A percentile compares a stretch with the other conserved stretches of the same genome.
phyloP scores from a whole-genome alignment of 2,329 filamentous ascomycete genomes.

The Pseudomassariella vexata region DNA sequence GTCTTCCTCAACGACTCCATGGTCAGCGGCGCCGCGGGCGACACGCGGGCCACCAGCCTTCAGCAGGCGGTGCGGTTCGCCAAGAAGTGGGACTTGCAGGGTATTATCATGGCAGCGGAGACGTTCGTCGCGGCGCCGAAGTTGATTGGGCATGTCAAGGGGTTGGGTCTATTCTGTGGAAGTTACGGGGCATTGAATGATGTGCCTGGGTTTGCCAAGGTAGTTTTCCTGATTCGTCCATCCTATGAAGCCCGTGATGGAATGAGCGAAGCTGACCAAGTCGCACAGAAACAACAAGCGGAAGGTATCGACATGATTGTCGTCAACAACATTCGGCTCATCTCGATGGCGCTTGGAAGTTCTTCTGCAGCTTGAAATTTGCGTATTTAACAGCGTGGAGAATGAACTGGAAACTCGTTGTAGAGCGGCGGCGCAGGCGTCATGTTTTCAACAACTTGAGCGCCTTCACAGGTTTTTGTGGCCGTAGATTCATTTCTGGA shows the following conservation, averaged over 20 bases:
- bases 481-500: too few relatives aligned
- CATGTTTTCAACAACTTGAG: too few relatives aligned
- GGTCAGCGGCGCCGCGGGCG: constrained; percentile 6
- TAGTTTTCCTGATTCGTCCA: not conserved
- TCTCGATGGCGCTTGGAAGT: constrained; percentile 5
- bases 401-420: too few relatives aligned
- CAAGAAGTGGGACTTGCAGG: constrained; percentile 3
- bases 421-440: too few relatives aligned
- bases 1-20: constrained; percentile 8
- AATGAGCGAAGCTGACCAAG: not conserved
- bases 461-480: too few relatives aligned
- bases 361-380: too few relatives aligned
- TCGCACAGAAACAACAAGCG: constrained; percentile 3
- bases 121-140: constrained; percentile 5
- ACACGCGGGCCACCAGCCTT: not conserved
- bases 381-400: too few relatives aligned
- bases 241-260: not conserved
- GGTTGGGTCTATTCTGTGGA: constrained; percentile 4
- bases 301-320: constrained; percentile 7
- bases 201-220: constrained; percentile 4
- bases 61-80: constrained; percentile 5
- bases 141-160: constrained; percentile 5
- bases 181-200: constrained; percentile 9
- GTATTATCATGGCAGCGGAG: constrained; percentile 6
- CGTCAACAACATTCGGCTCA: constrained; percentile 7